Conservation (phyloP, 2,329 filamentous ascomycete species). For the Ophiocordyceps australis region DNA sequence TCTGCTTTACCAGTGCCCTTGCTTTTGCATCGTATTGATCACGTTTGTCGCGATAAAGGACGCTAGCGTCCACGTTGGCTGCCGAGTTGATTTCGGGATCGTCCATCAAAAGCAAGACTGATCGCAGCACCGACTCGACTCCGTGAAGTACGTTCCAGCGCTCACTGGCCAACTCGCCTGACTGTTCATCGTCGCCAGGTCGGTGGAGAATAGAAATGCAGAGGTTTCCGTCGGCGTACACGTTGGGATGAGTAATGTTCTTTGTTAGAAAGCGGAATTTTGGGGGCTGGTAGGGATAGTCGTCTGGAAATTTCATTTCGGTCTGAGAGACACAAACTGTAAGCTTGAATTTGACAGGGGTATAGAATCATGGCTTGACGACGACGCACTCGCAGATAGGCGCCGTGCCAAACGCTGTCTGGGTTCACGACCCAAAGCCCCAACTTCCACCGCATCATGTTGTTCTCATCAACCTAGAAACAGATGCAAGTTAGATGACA, state of each 20-base stretch:
- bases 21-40: constrained; percentile 53
- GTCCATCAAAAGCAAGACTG: constrained; percentile 78
- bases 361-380: too few species aligned
- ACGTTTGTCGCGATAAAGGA: constrained; percentile 62
- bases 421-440: constrained; percentile 86
- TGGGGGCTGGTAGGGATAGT: constrained; percentile 82
- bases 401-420: constrained; percentile 81
- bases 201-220: constrained; percentile 95
- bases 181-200: constrained; percentile 83
- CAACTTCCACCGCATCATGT: constrained; percentile 74
- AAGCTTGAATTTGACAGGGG: too few species aligned
- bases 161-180: constrained; percentile 75
- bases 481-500: too few species aligned
- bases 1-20: constrained; percentile 48
- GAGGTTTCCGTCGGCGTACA: constrained; percentile 76
- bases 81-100: constrained; percentile 87
- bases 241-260: constrained; percentile 80
- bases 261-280: constrained; percentile 65
- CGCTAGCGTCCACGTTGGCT: constrained; percentile 84
- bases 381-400: constrained; percentile 60
- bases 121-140: constrained; percentile 87
- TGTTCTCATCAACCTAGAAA: constrained; percentile 54
- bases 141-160: constrained; percentile 90
- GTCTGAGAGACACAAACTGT: too few species aligned
- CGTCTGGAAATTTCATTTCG: constrained; percentile 69